Base-by-base conservation (phyloP, 129 eudicot genomes). In the Artemisia annua region DNA sequence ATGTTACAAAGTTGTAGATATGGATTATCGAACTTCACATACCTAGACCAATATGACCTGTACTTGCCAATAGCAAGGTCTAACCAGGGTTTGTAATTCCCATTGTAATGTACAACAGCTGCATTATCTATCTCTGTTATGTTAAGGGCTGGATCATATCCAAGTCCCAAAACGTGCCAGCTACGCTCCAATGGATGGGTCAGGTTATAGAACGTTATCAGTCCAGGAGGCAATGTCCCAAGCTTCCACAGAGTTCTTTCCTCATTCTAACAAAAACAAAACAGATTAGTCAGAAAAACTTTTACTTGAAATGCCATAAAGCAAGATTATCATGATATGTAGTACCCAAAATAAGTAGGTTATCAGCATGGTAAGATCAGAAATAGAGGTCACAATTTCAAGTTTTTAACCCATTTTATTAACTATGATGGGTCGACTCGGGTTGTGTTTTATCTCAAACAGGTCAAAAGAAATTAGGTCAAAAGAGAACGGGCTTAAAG, bases 171-270 rank as follows among this genome's bases (percentile, higher is more conserved):
- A 1, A 83, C 97, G 55, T 95, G 99, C 99, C 99, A 95, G 75
- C 84, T 84, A 60, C 96, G 85, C 13, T 88, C 94, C 78, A 95
- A 58, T 28, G 97, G 97, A 80, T 95, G 85, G 7, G 97, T 90
- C 78, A 95, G 82, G 79, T 91, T 95, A 83, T 95, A 90, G 62
- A 95, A 95, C 4, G 99, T 95, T 60, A 95, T 88, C 70, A 95
- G 78, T 17, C 99, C 99, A 12, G 97, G 99, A 49, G 99, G 99
- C 85, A 95, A 75, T 7, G 99, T 84, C 11, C 99, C 99, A 46
- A 95, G 99, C 81, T 95, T 95, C 97, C 99, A 95, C 24, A 95
- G 91, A 55, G 94, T 95, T 83, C 99, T 86, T 50, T 90, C 97
- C 83, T 88, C 97, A 39, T 95, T 95, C 99, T 95, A 85, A 84